Conservation (phyloP, 371 early-diverging fungal genomes). For the Chytridiales sp. region DNA sequence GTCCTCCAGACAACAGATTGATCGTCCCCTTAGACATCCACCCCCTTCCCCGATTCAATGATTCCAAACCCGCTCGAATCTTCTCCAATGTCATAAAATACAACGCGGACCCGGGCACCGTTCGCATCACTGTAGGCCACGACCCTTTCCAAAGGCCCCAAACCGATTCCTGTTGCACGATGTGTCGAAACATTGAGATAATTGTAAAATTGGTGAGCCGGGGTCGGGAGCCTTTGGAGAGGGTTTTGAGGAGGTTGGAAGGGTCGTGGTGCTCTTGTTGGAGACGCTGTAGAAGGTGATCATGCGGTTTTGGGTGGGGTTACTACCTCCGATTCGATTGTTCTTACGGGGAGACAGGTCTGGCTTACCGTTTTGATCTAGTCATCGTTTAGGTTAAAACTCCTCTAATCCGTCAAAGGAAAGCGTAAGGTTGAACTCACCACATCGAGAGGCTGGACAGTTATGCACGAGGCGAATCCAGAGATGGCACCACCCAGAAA, state of each 20-base stretch:
- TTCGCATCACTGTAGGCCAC: conserved; percentile 66
- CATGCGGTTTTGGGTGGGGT: neutral
- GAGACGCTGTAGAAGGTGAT: conserved; percentile 22
- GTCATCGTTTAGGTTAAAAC: neutral
- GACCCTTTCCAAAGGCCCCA: conserved; percentile 78
- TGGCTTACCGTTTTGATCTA: conserved; percentile 25
- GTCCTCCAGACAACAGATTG: conserved; percentile 75
- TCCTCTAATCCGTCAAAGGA: neutral
- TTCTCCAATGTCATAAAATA: conserved; percentile 72
- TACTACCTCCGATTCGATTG: conserved; percentile 11
- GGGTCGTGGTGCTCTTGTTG: conserved; percentile 28
- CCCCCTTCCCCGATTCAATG: neutral
- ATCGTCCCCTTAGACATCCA: conserved; percentile 27
- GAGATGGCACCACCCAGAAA: conserved; percentile 78
- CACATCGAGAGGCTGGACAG: conserved; percentile 91
- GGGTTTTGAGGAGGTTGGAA: neutral
- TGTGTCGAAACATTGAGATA: conserved; percentile 12
- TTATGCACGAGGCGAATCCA: conserved; percentile 75
- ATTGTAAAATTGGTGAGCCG: conserved; percentile 14
- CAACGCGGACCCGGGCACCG: conserved; percentile 81
- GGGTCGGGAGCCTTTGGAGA: neutral
- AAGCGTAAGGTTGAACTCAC: conserved; percentile 61
- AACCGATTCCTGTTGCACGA: conserved; percentile 49
- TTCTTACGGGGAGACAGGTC: neutral
- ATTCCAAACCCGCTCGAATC: conserved; percentile 37